A percentile compares a stretch with the other conserved stretches of the same genome.
Evolutionary conservation across 1,139 yeast genomes (phyloP).

Genomic region (Hyphopichia buzzinii): DNA sequence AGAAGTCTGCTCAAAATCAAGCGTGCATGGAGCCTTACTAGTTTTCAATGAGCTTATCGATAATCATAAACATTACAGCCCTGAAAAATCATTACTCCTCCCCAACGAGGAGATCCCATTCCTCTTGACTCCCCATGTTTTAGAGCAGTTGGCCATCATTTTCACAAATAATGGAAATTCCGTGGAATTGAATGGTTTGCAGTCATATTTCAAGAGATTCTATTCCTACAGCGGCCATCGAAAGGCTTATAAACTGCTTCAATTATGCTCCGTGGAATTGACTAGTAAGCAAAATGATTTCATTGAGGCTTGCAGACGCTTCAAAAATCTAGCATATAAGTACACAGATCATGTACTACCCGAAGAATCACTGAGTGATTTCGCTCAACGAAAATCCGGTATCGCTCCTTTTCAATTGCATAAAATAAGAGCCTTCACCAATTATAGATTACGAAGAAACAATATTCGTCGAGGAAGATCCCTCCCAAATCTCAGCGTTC

Average conservation of each 20-base stretch:
- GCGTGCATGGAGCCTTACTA: conserved; percentile 33
- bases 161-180: conserved; percentile 28
- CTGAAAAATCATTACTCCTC: conserved; percentile 15
- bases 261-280: conserved; percentile 31
- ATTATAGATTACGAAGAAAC: conserved; percentile 24
- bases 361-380: conserved; percentile 5
- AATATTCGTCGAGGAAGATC: conserved; percentile 16
- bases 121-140: conserved; percentile 23
- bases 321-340: conserved; percentile 19
- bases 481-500: conserved; percentile 10
- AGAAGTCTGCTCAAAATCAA: conserved; percentile 22
- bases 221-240: conserved; percentile 36
- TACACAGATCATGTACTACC: conserved; percentile 3
- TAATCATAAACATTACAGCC: conserved; percentile 18
- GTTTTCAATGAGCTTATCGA: conserved; percentile 39
- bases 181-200: conserved; percentile 27
- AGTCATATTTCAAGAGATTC: conserved; percentile 36
- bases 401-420: conserved; percentile 4
- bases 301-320: conserved; percentile 22
- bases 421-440: conserved; percentile 11
- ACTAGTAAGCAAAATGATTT: conserved; percentile 23
- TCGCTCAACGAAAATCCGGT: conserved; percentile 10
- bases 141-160: conserved; percentile 27
- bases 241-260: conserved; percentile 24
- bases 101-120: conserved; percentile 29